Evolutionary conservation across 345 rosid genomes (phyloP).

Genomic region (Alliaria petiolata): DNA sequence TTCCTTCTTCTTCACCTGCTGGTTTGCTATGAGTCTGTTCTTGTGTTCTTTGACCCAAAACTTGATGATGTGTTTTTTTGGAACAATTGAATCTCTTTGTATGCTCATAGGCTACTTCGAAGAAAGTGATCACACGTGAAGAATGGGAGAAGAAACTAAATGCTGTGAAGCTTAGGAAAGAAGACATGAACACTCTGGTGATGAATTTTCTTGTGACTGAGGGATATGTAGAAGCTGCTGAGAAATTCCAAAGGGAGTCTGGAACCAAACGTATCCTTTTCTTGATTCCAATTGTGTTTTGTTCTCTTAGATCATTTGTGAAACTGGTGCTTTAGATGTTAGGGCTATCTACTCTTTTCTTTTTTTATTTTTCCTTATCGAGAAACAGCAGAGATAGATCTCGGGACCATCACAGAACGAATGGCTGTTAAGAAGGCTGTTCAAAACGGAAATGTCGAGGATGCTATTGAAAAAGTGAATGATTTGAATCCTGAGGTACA

Average conservation of each 20-base stretch:
- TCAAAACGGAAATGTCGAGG: slow-evolving; percentile 91
- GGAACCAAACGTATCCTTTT: slow-evolving; percentile 90
- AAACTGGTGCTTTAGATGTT: not conserved
- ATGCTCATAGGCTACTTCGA: slow-evolving; percentile 47
- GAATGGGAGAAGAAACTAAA: slow-evolving; percentile 97
- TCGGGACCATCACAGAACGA: slow-evolving; percentile 83
- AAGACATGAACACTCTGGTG: slow-evolving; percentile 92
- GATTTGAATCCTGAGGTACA: slow-evolving; percentile 90
- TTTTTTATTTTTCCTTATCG: slow-evolving; percentile 39
- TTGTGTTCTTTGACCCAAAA: not conserved
- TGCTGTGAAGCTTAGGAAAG: slow-evolving; percentile 82
- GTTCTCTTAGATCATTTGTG: not conserved
- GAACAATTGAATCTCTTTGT: slow-evolving; percentile 48
- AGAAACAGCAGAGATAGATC: slow-evolving; percentile 88
- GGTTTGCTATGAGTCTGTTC: not conserved
- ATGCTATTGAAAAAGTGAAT: slow-evolving; percentile 94
- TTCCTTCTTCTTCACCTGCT: not conserved
- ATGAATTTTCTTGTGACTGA: slow-evolving; percentile 99
- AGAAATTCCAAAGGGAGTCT: slow-evolving; percentile 83
- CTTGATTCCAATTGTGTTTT: not conserved
- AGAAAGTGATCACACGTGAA: slow-evolving; percentile 69
- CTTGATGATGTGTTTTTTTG: not conserved
- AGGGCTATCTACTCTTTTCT: not conserved
- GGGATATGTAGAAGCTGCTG: slow-evolving; percentile 95
- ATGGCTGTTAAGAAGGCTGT: slow-evolving; percentile 99